phyloP scores from a whole-genome alignment of 1,284 basidiomycete species.

The Xerocomus nothofagi region DNA sequence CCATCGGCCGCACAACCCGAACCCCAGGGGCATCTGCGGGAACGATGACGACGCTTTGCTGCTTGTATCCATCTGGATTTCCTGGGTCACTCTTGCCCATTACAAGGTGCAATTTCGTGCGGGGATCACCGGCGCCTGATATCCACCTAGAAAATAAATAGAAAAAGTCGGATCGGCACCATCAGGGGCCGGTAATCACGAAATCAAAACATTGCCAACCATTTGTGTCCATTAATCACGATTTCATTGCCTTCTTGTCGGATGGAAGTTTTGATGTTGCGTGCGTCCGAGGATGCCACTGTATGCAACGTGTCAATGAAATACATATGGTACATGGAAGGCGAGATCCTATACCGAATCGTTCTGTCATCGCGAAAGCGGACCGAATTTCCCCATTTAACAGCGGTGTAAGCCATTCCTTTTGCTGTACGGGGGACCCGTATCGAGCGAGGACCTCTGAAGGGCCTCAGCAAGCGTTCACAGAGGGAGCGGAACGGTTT shows the following conservation, averaged over 20 bases:
- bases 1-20: constrained; percentile 88
- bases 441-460: constrained; percentile 95
- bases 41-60: constrained; percentile 94
- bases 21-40: constrained; percentile 88
- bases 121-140: constrained; percentile 93
- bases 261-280: constrained; percentile 91
- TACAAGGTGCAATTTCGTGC: constrained; percentile 87
- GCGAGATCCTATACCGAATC: constrained; percentile 59
- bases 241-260: constrained; percentile 85
- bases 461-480: constrained; percentile 3
- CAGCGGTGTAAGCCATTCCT: constrained; percentile 87
- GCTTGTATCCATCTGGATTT: constrained; percentile 72
- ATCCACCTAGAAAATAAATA: constrained; percentile 71
- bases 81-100: constrained; percentile 88
- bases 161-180: constrained; percentile 2
- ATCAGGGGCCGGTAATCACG: constrained; percentile 10
- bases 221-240: constrained; percentile 96
- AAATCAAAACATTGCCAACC: constrained; percentile 45
- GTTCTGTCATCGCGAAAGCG: constrained; percentile 94
- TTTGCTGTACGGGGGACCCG: constrained; percentile 86
- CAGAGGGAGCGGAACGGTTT: constrained; percentile 23
- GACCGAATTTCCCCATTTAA: constrained; percentile 93
- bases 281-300: constrained; percentile 96
- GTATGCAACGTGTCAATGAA: constrained; percentile 6
- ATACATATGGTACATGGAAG: not conserved